Base-by-base conservation (phyloP, 2,329 filamentous ascomycete species). In the Nemania sp. region DNA sequence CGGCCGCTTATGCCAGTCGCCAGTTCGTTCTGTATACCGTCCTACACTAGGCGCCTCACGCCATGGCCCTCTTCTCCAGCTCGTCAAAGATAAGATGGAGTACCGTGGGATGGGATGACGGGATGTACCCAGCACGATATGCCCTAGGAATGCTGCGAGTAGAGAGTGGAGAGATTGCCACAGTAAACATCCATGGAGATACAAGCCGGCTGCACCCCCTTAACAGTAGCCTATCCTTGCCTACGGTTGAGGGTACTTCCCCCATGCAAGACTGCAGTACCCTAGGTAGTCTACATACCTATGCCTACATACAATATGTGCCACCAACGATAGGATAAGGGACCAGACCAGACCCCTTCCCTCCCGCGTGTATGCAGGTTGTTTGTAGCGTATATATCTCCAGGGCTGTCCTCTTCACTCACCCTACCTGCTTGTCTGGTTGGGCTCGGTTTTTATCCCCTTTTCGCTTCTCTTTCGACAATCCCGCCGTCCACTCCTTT, bases 71-170 rank as follows among this genome's bases (percentile, higher is more conserved):
- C 27, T 22, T 24, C 32, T 57, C 55, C 54, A 55, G 65, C 64
- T 56, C 52, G 38, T 61, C 35, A 56, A 61, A 64, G 66, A 65
- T 68, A 68, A 67, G 65, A 49, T 27, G 54, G 54, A 54, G 63
- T 57, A 62, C n/a, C 18, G 41, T 20, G 6, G 6, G 15, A 35
- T 26, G 51, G n/a, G n/a, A n/a, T n/a, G n/a, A n/a, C n/a, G n/a
- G n/a, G 18, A 56, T 20, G 47, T 53, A 52, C 57, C 51, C 38
- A 5, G 32, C 7, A 15, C 51, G 47, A 26, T 32, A 38, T 24
- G 29, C 43, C 41, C 38, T 26, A n/a, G 27, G 35, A 26, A 24
- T 45, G 20, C n/a, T 7, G 20, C 24, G 4, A 32, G 64, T 67
- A 67, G 26, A 54, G 47, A 63, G 38, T 58, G 43, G 59, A 27